Evolutionary conservation across 164 flowering plant genomes (phyloP).

Genomic region (Aristolochia fimbriata): DNA sequence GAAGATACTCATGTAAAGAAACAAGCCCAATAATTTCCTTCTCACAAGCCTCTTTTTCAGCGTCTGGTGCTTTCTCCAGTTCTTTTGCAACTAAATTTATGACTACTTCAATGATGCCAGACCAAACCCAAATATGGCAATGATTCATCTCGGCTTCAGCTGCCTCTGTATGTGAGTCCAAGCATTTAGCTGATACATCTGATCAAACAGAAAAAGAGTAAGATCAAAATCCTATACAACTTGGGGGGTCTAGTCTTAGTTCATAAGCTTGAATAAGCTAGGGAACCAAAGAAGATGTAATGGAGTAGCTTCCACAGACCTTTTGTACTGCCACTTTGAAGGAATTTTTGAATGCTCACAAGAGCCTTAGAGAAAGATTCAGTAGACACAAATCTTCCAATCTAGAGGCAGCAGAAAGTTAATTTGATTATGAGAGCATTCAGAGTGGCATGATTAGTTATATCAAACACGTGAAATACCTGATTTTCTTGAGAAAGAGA

Average conservation of each 20-base stretch:
- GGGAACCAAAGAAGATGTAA: background rate
- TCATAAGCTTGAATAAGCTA: background rate
- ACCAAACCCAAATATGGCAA: constrained; percentile 39
- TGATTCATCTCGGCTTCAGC: constrained; percentile 35
- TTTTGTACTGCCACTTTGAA: constrained; percentile 41
- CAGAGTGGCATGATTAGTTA: background rate
- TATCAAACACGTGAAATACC: constrained; percentile 30
- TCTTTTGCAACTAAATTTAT: constrained; percentile 47
- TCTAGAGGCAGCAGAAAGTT: constrained; percentile 26
- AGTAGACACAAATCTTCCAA: constrained; percentile 34
- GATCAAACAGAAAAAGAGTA: constrained; percentile 22
- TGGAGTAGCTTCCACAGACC: constrained; percentile 25
- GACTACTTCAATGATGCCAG: constrained; percentile 59
- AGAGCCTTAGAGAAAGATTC: constrained; percentile 52
- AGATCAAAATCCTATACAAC: constrained; percentile 3
- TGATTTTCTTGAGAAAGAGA: constrained; percentile 84
- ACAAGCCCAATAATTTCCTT: constrained; percentile 50
- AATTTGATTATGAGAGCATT: background rate
- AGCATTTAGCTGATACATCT: constrained; percentile 37
- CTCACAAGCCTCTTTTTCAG: constrained; percentile 38
- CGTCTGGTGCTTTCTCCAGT: constrained; percentile 43
- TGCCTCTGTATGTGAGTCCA: constrained; percentile 28
- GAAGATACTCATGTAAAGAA: constrained; percentile 38
- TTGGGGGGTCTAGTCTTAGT: background rate
- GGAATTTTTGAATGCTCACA: constrained; percentile 36